phyloP scores from a whole-genome alignment of 78 protist genomes.

The Goniomonas avonlea region DNA sequence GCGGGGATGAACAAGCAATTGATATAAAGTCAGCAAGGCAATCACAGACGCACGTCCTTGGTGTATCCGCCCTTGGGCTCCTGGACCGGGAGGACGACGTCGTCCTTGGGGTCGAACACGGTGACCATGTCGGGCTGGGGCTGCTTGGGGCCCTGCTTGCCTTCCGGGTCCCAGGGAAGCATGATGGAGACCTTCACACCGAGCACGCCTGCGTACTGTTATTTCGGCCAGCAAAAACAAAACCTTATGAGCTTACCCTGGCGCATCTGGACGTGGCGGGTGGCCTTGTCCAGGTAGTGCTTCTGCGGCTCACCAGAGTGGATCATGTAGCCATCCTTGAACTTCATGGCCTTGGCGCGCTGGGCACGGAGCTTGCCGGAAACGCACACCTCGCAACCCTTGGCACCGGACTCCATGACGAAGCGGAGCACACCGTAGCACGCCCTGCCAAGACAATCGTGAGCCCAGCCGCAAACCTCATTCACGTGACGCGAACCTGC shows the following conservation, averaged over 20 bases:
- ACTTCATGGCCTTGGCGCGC: slow-evolving; percentile 98
- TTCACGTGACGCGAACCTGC: too few relatives aligned
- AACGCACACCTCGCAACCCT: slow-evolving; percentile 95
- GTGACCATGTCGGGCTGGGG: slow-evolving; percentile 77
- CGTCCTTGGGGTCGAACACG: slow-evolving; percentile 84
- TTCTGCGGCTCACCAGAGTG: slow-evolving; percentile 80
- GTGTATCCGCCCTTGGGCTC: too few relatives aligned
- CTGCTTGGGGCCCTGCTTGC: slow-evolving; percentile 73
- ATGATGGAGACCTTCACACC: slow-evolving; percentile 97
- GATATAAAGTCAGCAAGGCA: too few relatives aligned
- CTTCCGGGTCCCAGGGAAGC: slow-evolving; percentile 89
- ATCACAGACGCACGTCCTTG: too few relatives aligned
- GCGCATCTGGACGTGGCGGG: slow-evolving; percentile 84
- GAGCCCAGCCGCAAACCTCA: neutral
- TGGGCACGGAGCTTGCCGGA: slow-evolving; percentile 98
- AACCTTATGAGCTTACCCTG: slow-evolving; percentile 45
- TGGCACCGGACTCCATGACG: slow-evolving; percentile 95
- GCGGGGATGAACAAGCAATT: too few relatives aligned
- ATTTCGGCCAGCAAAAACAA: neutral
- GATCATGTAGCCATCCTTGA: slow-evolving; percentile 98
- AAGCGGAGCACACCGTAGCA: slow-evolving; percentile 96
- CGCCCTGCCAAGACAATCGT: slow-evolving; percentile 80
- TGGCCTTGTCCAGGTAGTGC: slow-evolving; percentile 73
- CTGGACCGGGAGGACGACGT: slow-evolving; percentile 2
- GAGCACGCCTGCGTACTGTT: slow-evolving; percentile 59